Evolutionary conservation across 805 yeast species (phyloP).

Genomic region (Torulaspora indica): DNA sequence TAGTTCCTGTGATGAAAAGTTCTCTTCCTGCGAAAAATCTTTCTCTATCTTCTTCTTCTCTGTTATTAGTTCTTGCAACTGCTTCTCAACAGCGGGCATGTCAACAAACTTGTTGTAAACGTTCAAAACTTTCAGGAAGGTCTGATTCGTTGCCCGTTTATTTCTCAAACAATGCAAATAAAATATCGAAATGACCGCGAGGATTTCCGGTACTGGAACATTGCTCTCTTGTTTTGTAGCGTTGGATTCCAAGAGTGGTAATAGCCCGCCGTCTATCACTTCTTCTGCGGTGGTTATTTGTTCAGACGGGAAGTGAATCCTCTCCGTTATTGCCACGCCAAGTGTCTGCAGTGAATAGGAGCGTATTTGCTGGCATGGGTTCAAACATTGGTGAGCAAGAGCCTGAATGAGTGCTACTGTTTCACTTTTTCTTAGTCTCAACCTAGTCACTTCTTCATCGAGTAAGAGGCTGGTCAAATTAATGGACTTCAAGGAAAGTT

Average conservation of each 20-base stretch:
- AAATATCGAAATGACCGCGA: conserved; percentile 64
- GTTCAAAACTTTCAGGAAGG: conserved; percentile 38
- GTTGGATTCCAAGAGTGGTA: conserved; percentile 45
- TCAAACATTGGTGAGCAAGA: conserved; percentile 80
- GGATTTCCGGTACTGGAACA: conserved; percentile 58
- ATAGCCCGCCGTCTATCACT: conserved; percentile 65
- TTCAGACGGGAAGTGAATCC: conserved; percentile 35
- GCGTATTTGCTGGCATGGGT: conserved; percentile 78
- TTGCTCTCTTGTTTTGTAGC: conserved; percentile 12
- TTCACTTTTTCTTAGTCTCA: conserved; percentile 32
- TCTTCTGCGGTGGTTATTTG: conserved; percentile 46
- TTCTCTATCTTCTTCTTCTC: conserved; percentile 36
- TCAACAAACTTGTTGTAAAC: conserved; percentile 40
- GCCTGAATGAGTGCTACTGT: conserved; percentile 67
- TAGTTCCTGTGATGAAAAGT: background rate
- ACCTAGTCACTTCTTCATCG: conserved; percentile 22
- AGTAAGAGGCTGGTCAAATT: conserved; percentile 53
- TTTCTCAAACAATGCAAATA: conserved; percentile 46
- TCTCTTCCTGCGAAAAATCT: background rate
- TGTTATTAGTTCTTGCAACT: conserved; percentile 38
- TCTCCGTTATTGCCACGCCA: conserved; percentile 43
- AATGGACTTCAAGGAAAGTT: conserved; percentile 57
- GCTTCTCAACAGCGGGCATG: conserved; percentile 37
- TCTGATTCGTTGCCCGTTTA: conserved; percentile 37
- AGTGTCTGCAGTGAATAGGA: conserved; percentile 58